A percentile compares a stretch with the other conserved stretches of the same genome.
These are phyloP conservation scores for Botrytis squamosa DNA, from an alignment of 2,329 filamentous ascomycete genomes.

Conservation along the genomic window DNA sequence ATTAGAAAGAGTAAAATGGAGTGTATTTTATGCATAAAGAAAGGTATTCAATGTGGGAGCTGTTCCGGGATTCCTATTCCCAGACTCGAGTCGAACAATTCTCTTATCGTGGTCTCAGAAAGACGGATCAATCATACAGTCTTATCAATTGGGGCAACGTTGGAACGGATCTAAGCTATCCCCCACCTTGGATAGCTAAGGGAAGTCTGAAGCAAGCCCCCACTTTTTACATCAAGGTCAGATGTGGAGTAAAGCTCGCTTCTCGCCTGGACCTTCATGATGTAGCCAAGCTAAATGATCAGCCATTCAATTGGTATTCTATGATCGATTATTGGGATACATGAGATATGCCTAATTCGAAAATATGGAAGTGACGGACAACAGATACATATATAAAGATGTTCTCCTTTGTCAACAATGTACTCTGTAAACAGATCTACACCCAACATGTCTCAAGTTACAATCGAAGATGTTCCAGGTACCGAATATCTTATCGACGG, in stretches of 20 bases:
- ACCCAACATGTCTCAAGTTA: background rate
- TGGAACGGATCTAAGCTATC: background rate
- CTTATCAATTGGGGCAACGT: background rate
- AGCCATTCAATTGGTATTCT: background rate
- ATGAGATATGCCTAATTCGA: background rate
- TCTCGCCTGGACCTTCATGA: background rate
- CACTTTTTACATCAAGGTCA: background rate
- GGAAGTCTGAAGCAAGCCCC: background rate
- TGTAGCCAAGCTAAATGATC: background rate
- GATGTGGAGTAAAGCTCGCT: background rate
- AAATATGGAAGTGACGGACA: background rate
- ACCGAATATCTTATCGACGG: background rate
- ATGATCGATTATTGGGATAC: background rate
- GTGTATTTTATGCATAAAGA: background rate
- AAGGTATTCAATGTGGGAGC: background rate
- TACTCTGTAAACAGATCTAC: background rate
- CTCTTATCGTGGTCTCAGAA: background rate
- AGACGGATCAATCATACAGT: background rate
- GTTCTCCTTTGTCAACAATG: background rate
- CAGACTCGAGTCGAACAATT: background rate
- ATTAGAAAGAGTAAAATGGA: background rate
- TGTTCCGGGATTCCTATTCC: background rate
- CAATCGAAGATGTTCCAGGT: background rate
- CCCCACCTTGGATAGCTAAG: background rate
- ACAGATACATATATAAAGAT: background rate